Base-by-base conservation (phyloP, 148 eudicot species). In the Hydrangea macrophylla region DNA sequence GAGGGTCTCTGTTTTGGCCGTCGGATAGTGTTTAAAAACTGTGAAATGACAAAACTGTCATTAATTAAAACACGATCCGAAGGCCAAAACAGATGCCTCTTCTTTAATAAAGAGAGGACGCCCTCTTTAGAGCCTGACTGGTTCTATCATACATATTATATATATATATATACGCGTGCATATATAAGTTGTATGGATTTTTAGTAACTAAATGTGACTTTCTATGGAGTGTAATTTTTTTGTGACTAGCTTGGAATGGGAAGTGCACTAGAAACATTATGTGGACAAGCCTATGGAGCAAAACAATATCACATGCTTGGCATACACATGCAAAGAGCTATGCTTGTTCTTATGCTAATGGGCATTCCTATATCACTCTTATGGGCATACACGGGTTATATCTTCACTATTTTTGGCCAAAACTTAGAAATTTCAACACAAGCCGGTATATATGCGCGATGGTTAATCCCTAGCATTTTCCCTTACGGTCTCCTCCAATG, bases 271-370 rank as follows among this genome's bases (percentile, higher is more conserved):
- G 70, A 67, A 55, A 67, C 70, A 20, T 67, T 67, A 2, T 67
- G 70, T 36, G 60, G 70, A 54, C 70, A 67, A 55, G 70, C 61
- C 22, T 33, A 67, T 15, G 70, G 70, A 24, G 70, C 70, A 23
- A 55, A 67, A 31, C 70, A 54, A 39, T 67, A 55, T 58, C 58
- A 67, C 33, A 54, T 67, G 70, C 70, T 67, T 9, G 70, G 70
- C 26, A 67, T 67, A 54, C 55, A 67, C 33, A 54, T 55, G 60
- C 70, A 67, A n/a, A 55, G 70, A 50, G 60, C 70, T 5, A 67
- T 67, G 61, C 30, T 67, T 23, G 60, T 55, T 6, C 12, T 67
- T 1, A 27, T 37, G 13, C 50, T 67, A 6, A 32, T 55, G 51
- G 37, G 70, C 1, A n/a, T 67, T n/a, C 70, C 70, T 0, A 55